These are phyloP conservation scores for Aspergillus pseudotamarii DNA, from an alignment of 2,329 filamentous ascomycete genomes.

Conservation along the genomic window DNA sequence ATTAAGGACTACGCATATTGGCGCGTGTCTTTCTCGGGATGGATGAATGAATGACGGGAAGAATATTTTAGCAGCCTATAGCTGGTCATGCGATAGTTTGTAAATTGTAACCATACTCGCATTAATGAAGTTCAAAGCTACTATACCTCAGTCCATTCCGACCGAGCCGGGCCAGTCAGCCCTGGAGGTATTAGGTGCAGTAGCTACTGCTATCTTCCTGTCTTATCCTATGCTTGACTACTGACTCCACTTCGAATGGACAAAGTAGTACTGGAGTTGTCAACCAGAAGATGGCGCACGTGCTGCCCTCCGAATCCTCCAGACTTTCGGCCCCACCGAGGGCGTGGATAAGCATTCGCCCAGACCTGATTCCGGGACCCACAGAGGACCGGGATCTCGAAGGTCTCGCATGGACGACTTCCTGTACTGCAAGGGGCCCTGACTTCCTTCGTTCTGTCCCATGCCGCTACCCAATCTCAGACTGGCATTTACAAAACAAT, in stretches of 20 bases:
- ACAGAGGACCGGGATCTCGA: neutral
- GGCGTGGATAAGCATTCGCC: constrained; percentile 9
- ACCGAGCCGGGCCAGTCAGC: neutral
- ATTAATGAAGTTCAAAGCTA: neutral
- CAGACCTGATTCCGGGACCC: neutral
- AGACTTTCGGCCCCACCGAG: neutral
- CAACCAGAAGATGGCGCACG: constrained; percentile 6
- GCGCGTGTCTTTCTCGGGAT: neutral
- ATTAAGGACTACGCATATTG: neutral
- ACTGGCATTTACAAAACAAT: neutral
- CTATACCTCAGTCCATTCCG: neutral
- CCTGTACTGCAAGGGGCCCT: neutral
- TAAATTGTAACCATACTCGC: neutral
- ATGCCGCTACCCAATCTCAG: neutral
- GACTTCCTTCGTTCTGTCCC: neutral
- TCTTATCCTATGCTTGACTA: neutral
- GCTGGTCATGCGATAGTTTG: neutral
- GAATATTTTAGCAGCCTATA: neutral
- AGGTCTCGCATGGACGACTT: neutral
- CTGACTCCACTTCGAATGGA: neutral
- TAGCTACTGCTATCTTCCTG: neutral
- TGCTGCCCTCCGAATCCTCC: neutral
- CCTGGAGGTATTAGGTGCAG: neutral
- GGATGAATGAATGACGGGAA: neutral
- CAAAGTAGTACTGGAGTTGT: neutral